phyloP scores from a whole-genome alignment of 2,329 filamentous ascomycete genomes.

The Eurotiales sp. region DNA sequence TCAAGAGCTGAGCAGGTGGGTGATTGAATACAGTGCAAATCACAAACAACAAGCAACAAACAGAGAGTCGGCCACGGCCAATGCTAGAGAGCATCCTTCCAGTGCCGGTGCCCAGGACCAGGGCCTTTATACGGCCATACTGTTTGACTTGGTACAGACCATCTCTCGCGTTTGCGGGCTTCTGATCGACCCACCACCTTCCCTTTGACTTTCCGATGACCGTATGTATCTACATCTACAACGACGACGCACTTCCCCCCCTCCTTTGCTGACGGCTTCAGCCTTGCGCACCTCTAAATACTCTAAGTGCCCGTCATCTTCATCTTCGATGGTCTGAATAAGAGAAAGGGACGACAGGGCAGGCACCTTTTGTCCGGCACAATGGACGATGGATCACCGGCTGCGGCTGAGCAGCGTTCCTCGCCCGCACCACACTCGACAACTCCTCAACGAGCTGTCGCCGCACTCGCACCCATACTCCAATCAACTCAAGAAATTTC shows the following conservation, averaged over 20 bases:
- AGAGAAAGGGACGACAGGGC: background rate
- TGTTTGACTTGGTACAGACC: background rate
- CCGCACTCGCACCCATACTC: constrained; percentile 22
- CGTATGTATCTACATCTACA: background rate
- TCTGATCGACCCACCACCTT: background rate
- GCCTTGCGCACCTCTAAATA: background rate
- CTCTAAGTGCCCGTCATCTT: background rate
- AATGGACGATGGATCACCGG: constrained; percentile 10
- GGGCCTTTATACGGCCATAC: background rate
- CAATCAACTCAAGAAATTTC: constrained; percentile 34
- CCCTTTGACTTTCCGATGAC: background rate
- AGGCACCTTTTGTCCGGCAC: constrained; percentile 10
- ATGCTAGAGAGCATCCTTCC: background rate
- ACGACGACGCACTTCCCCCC: background rate
- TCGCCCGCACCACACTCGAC: constrained; percentile 6
- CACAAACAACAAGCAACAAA: background rate
- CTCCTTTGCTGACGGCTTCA: background rate
- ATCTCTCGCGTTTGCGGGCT: background rate
- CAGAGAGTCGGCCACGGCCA: background rate
- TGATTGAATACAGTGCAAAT: too few relatives aligned
- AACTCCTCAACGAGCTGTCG: constrained; percentile 7
- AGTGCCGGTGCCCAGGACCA: background rate
- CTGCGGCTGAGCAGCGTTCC: constrained; percentile 10
- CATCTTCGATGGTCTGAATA: background rate
- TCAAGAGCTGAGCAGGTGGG: background rate